These are phyloP conservation scores for Candida oleophila DNA, from an alignment of 805 yeast genomes.

Conservation along the genomic window DNA sequence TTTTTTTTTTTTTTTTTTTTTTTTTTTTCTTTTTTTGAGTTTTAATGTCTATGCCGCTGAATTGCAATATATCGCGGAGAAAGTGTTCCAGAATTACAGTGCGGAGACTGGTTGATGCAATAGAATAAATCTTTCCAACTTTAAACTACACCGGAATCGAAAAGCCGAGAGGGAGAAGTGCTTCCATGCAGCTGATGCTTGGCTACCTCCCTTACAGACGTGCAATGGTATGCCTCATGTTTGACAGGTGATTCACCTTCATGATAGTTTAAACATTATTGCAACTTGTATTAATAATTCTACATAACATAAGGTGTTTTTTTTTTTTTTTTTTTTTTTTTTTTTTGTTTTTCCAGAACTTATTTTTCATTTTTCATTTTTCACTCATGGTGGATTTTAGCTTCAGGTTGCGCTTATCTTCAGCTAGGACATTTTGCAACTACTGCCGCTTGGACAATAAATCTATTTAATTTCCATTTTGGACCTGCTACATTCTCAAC, in stretches of 20 bases:
- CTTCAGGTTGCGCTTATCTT: not conserved
- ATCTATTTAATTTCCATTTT: not conserved
- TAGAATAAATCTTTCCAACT: not conserved
- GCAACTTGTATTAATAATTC: too few species aligned
- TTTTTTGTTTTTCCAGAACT: not conserved
- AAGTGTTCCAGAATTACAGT: not conserved
- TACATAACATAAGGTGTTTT: too few species aligned
- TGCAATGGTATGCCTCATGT: too few species aligned
- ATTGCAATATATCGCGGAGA: not conserved
- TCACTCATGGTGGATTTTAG: too few species aligned
- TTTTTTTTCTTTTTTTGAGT: not conserved
- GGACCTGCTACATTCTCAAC: not conserved
- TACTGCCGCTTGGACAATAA: not conserved
- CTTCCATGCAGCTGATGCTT: too few species aligned
- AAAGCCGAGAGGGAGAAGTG: too few species aligned
- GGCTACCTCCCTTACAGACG: too few species aligned
- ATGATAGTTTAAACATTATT: not conserved
- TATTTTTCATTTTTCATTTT: too few species aligned
- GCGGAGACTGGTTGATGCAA: not conserved
- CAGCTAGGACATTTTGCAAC: not conserved
- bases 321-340: too few species aligned
- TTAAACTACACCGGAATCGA: too few species aligned
- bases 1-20: not conserved
- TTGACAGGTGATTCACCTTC: not conserved
- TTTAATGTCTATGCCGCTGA: not conserved